Percentiles rank a stretch among this genome's conserved stretches.
Evolutionary conservation across 257 asterid species (phyloP).

Genomic region (Solanum tarapatanum): DNA sequence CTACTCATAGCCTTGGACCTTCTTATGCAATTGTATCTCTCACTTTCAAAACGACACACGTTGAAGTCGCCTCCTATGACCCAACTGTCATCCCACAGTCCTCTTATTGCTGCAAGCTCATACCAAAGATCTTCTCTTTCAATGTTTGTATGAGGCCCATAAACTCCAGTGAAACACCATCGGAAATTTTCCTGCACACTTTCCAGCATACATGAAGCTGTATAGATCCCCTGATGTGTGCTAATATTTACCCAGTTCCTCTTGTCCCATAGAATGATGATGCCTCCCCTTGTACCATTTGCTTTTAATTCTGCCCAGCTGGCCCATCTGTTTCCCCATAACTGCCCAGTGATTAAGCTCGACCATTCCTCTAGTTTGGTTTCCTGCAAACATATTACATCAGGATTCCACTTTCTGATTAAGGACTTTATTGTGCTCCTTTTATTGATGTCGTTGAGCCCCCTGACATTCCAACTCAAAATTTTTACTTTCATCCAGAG

Average conservation of each 20-base stretch:
- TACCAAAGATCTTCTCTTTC: not conserved
- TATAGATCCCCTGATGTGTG: not conserved
- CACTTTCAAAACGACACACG: not conserved
- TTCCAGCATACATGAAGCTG: not conserved
- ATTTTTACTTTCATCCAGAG: not conserved
- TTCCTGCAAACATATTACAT: not conserved
- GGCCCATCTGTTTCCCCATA: not conserved
- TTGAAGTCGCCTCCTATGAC: not conserved
- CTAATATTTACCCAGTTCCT: not conserved
- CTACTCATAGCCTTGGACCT: not conserved
- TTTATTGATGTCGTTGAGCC: not conserved
- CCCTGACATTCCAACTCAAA: not conserved
- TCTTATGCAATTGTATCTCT: not conserved
- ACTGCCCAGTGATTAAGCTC: not conserved
- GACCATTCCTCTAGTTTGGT: not conserved
- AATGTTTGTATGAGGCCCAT: not conserved
- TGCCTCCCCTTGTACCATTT: not conserved
- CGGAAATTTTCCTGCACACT: not conserved
- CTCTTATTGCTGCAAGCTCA: not conserved
- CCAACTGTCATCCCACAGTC: not conserved
- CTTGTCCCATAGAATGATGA: not conserved
- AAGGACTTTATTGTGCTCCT: not conserved
- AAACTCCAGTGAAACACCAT: not conserved
- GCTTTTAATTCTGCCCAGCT: too few species aligned
- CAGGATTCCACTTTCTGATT: not conserved